Conservation (phyloP, 2,329 filamentous ascomycete genomes). For the Hypoxylon sp. region DNA sequence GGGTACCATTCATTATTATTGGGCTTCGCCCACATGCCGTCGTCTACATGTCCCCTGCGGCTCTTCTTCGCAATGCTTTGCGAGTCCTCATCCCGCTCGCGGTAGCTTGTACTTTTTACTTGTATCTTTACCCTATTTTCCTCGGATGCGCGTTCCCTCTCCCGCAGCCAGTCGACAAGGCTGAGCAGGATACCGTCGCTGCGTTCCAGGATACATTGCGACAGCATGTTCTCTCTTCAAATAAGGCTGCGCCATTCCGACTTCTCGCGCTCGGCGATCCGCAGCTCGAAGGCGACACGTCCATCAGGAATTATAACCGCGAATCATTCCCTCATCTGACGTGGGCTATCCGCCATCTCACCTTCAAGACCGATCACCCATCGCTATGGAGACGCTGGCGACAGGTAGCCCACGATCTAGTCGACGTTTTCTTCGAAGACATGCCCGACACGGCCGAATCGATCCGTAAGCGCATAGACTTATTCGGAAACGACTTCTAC, state of each 20-base stretch:
- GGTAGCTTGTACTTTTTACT: conserved; percentile 77
- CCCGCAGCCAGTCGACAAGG: conserved; percentile 51
- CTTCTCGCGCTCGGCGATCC: conserved; percentile 91
- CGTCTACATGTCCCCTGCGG: conserved; percentile 66
- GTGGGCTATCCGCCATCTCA: conserved; percentile 61
- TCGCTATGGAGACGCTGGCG: conserved; percentile 67
- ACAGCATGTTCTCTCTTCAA: conserved; percentile 51
- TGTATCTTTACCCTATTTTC: conserved; percentile 90
- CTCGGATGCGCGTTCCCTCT: conserved; percentile 83
- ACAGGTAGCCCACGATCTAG: conserved; percentile 67
- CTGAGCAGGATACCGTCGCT: conserved; percentile 35
- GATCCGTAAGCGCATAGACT: conserved; percentile 83
- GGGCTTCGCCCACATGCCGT: conserved; percentile 53
- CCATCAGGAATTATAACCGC: conserved; percentile 73
- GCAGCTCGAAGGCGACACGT: conserved; percentile 92
- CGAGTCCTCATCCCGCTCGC: conserved; percentile 74
- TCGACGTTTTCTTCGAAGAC: conserved; percentile 76
- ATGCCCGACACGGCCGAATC: conserved; percentile 75
- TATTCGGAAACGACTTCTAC: conserved; percentile 95
- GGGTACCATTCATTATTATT: conserved; percentile 42
- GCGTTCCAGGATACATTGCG: conserved; percentile 57
- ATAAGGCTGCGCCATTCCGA: conserved; percentile 77
- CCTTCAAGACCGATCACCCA: conserved; percentile 60
- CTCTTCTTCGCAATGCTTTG: conserved; percentile 68
- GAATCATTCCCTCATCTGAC: conserved; percentile 67